Base-by-base conservation (phyloP, 371 early-diverging fungal species). In the Basidiobolus meristosporus region DNA sequence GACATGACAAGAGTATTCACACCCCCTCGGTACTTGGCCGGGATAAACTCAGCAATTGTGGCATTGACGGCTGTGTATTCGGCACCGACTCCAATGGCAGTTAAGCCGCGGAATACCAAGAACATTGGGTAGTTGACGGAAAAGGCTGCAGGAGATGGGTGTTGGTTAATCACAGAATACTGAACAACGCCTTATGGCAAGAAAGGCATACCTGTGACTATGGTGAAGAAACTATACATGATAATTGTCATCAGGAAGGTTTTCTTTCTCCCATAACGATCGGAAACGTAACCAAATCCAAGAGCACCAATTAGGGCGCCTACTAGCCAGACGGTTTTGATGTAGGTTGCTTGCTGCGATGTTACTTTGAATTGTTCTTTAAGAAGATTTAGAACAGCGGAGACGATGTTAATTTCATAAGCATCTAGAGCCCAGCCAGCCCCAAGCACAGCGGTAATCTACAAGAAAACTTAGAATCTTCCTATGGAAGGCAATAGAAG, bases 361-460 rank as follows among this genome's bases (percentile, higher is more conserved):
- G 28, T 38, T n/a, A 45, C 31, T n/a, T 31, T 14, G 14, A 45
- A 45, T 18, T 45, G 34, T 11, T n/a, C 16, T 32, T 45, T 45
- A 15, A 45, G 20, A 11, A 14, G 26, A 23, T 16, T 21, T 20
- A 45, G 12, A 3, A 45, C 22, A 11, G 40, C 30, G 10, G 45
- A 39, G 2, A 45, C 45, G 21, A 45, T 39, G 15, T 12, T 23
- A 10, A 26, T 18, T 33, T 45, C 45, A 29, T 31, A 45, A 26
- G 45, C 39, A 45, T 45, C 45, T n/a, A 45, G 35, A 5, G 45
- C 45, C 45, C 45, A 45, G 2, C 45, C 45, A 11, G 34, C 32
- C 12, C 23, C 45, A 4, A 45, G 40, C 4, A 45, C 7, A 21
- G 23, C 18, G 14, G 45, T 38, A 12, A 39, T 22, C 26, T 26